Conservation (phyloP, 306 rosid species). For the Sicyos baderoa region DNA sequence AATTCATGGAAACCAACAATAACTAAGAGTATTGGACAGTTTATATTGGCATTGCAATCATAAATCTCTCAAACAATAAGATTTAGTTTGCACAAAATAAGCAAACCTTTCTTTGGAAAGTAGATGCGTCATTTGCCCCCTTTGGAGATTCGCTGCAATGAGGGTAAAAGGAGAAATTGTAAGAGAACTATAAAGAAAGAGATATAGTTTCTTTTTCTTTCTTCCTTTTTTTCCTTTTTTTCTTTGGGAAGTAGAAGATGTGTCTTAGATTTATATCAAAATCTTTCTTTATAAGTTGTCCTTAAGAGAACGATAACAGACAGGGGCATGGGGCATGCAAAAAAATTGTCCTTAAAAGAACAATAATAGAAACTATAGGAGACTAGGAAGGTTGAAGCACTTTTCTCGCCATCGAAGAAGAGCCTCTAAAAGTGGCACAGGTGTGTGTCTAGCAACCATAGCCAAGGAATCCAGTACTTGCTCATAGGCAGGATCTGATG, state of each 20-base stretch:
- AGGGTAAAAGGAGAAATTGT: neutral
- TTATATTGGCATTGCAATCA: no score
- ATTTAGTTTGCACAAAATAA: neutral
- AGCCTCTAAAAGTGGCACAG: constrained; percentile 96
- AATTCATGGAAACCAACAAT: neutral
- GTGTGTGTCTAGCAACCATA: constrained; percentile 96
- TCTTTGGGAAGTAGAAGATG: neutral
- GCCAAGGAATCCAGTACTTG: constrained; percentile 96
- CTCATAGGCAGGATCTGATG: constrained; percentile 97
- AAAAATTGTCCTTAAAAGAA: neutral
- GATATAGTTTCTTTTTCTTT: no score
- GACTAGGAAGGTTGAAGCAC: constrained; percentile 24
- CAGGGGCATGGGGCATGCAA: neutral
- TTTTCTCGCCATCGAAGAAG: constrained; percentile 89
- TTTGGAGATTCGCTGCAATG: constrained; percentile 81
- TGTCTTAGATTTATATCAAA: neutral
- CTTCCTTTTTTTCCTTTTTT: no score
- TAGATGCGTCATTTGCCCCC: constrained; percentile 94
- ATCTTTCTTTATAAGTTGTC: neutral
- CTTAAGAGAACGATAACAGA: neutral
- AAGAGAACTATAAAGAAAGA: constrained; percentile 3
- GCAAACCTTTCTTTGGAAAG: constrained; percentile 90
- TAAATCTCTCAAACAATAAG: neutral
- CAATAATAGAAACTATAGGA: neutral
- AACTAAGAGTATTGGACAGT: neutral